Conservation (phyloP, 129 eudicot genomes). For the Gnaphalium uliginosum region DNA sequence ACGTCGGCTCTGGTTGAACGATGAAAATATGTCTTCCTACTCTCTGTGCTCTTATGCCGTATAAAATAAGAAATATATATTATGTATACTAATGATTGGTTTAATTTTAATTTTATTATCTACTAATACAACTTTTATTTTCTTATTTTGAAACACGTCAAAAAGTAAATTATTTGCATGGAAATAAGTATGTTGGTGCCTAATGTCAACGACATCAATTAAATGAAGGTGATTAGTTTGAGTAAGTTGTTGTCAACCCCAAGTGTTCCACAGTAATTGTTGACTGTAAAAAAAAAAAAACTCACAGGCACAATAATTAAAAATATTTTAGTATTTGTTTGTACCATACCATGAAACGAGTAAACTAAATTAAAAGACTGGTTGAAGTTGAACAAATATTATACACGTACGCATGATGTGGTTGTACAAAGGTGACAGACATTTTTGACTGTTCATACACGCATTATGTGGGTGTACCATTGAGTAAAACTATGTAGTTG, state of each 20-base stretch:
- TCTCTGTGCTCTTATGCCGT: too few relatives aligned
- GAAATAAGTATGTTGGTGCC: too few relatives aligned
- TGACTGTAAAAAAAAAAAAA: background rate
- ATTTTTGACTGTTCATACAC: slow-evolving; percentile 30
- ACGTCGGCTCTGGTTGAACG: too few relatives aligned
- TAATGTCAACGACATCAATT: too few relatives aligned
- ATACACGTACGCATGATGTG: slow-evolving; percentile 17
- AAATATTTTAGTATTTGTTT: background rate
- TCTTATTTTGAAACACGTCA: too few relatives aligned
- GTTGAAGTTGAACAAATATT: slow-evolving; percentile 2
- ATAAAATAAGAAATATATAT: too few relatives aligned
- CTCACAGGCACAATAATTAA: background rate
- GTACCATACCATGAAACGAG: slow-evolving; percentile 7
- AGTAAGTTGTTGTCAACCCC: background rate
- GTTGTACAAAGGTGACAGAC: slow-evolving; percentile 25
- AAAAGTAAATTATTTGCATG: too few relatives aligned
- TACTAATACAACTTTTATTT: too few relatives aligned
- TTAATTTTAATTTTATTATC: too few relatives aligned
- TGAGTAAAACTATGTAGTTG: slow-evolving; percentile 6
- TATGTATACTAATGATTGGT: too few relatives aligned
- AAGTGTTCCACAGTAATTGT: background rate
- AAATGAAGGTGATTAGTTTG: background rate
- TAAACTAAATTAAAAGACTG: background rate
- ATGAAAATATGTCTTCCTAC: too few relatives aligned
- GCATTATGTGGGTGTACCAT: slow-evolving; percentile 19